A percentile compares a stretch with the other conserved stretches of the same genome.
phyloP scores from a whole-genome alignment of 139 green algal genomes.

The Coelastrella sp. region DNA sequence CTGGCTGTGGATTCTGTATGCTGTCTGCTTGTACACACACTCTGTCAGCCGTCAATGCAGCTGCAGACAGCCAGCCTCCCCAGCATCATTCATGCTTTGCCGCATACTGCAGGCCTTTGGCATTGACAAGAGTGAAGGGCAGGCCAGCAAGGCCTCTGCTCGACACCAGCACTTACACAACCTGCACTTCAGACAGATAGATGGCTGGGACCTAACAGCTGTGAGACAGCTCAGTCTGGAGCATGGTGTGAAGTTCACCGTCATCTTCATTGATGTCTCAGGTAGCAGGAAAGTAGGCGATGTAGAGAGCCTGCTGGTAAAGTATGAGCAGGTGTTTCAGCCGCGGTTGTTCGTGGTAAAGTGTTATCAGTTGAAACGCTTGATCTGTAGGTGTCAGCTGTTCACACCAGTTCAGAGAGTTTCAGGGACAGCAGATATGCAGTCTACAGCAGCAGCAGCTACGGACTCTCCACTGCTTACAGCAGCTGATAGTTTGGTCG shows the following conservation, averaged over 20 bases:
- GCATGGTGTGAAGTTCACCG: not conserved
- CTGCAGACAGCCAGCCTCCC: not conserved
- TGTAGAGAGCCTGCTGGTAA: conserved; percentile 9
- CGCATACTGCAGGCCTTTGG: conserved; percentile 4
- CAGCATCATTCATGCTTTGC: not conserved
- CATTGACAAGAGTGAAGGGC: conserved; percentile 29
- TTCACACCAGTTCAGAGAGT: not conserved
- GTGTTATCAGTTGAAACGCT: conserved; percentile 19
- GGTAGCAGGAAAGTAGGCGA: conserved; percentile 18
- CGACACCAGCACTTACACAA: conserved; percentile 19
- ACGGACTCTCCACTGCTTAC: too few relatives aligned
- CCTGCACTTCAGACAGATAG: conserved; percentile 8
- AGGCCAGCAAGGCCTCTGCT: not conserved
- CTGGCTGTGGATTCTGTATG: too few relatives aligned
- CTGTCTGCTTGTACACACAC: too few relatives aligned
- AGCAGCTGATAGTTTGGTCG: too few relatives aligned
- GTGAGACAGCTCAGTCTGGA: not conserved
- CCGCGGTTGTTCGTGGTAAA: conserved; percentile 38
- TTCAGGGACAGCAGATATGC: not conserved
- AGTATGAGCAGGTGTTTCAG: conserved; percentile 38
- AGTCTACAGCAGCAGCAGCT: too few relatives aligned
- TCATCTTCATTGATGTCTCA: conserved; percentile 36
- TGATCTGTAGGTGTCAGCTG: conserved; percentile 22
- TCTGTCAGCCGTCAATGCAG: too few relatives aligned
- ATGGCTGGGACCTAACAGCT: conserved; percentile 30